These are phyloP conservation scores for Salix suchowensis DNA, from an alignment of 345 rosid genomes.

Conservation along the genomic window DNA sequence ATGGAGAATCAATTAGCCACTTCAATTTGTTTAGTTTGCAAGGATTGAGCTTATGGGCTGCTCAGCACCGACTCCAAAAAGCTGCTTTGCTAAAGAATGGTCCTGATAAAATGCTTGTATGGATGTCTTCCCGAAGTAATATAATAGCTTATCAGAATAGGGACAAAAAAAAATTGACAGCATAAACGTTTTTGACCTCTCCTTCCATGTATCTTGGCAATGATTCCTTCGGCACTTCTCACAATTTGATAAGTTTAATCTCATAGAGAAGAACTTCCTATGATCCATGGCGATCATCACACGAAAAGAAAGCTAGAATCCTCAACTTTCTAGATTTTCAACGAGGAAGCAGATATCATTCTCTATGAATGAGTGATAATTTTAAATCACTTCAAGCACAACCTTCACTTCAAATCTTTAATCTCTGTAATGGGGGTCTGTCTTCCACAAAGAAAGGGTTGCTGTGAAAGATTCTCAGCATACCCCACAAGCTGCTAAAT, in stretches of 20 bases:
- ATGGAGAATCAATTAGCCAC: conserved; percentile 1
- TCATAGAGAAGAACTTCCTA: no score
- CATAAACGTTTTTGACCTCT: no score
- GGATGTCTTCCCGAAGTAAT: conserved; percentile 11
- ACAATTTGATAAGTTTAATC: no score
- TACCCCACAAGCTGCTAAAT: not conserved
- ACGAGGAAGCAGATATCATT: not conserved
- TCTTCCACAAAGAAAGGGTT: not conserved
- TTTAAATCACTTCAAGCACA: not conserved
- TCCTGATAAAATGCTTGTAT: not conserved
- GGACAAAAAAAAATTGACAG: not conserved
- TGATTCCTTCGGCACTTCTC: no score
- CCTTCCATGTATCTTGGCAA: no score
- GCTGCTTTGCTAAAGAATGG: conserved; percentile 3
- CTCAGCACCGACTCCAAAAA: not conserved
- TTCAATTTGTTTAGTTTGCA: not conserved
- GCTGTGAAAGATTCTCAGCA: not conserved
- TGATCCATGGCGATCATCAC: no score
- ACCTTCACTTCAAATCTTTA: not conserved
- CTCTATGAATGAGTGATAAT: not conserved
- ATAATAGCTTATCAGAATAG: not conserved
- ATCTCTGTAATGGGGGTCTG: not conserved
- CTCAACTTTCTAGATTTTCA: not conserved
- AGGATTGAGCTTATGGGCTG: not conserved
- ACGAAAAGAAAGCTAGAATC: not conserved